Base-by-base conservation (phyloP, 768 basidiomycete genomes). In the Trametes sanguinea region DNA sequence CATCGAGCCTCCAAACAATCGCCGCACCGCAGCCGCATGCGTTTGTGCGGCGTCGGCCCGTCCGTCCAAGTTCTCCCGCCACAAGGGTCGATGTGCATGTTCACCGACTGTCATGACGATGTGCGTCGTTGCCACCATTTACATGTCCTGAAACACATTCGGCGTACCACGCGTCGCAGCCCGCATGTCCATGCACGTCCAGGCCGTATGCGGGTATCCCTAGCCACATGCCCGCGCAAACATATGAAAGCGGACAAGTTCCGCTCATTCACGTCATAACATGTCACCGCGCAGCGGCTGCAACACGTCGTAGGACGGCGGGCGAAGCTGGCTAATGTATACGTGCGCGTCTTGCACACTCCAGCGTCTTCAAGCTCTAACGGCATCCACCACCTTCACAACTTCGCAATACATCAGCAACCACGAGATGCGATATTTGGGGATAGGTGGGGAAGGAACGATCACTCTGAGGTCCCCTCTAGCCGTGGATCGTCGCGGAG, bases 401-500 rank as follows among this genome's bases (percentile, higher is more conserved):
- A 40, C 52, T 6, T 22, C n/a, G 39, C 32, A 35, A 17, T 33
- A 17, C 32, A 45, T 29, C 13, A 22, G 35, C 52, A 16, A 16
- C 22, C 53, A 39, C n/a, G 32, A 43, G 29, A 44, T 54, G 53
- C 22, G 22, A 22, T 22, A 22, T 22, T 22, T 22, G 22, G 22
- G 22, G 1, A 22, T 22, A 22, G 29, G 16, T 39, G 39, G 39
- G 7, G 8, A 39, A 8, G 7, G 39, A 39, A 39, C 39, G 39
- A 39, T 39, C 39, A 7, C 39, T 39, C 39, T 13, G 13, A 13
- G 39, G 39, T 39, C 39, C 13, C 13, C 13, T 9, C 17, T 35
- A 54, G 54, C 10, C 46, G 55, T 32, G 35, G 16, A 59, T 59
- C 57, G 50, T 59, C 57, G 50, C 57, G 57, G 57, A 51, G 57